Base-by-base conservation (phyloP, 352 stramenopile genomes). In the Thalassiosira mediterranea region DNA sequence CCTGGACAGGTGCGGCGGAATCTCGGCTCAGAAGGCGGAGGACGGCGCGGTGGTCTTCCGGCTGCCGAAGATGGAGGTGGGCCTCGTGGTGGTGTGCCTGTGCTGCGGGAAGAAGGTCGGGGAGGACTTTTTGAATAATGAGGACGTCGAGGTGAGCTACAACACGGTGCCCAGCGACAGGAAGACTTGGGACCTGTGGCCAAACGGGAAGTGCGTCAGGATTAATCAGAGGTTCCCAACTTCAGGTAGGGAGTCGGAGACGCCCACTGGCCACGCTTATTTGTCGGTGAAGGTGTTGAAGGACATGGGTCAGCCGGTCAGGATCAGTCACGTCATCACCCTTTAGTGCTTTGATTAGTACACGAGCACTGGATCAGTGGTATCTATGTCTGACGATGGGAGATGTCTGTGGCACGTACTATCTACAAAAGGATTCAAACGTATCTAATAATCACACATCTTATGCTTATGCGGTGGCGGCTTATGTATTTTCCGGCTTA, bases 41-140 rank as follows among this genome's bases (percentile, higher is more conserved):
- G 60, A 84, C 60, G 75, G 75, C 7, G 79, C 76, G 68, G 69
- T 83, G 42, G 68, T 83, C 2, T 83, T 83, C 49, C 58, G 74
- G n/a, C 51, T 83, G 10, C 74, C 74, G 7, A 79, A 84, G 52
- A 84, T 76, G 69, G 68, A 84, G 56, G 75, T 84, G 21, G 69
- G 75, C 19, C 60, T 84, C 13, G 75, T 84, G 2, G 62, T 67
- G 3, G 64, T 84, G 19, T 83, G 75, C 34, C 67, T 60, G 13
- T 79, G 61, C 37, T 76, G 63, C 44, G 67, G 60, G 15, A 77
- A 74, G 47, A 46, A 77, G 7, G 63, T 73, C 23, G 75, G 23
- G 38, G 13, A 64, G 23, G 61, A 76, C 42, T 76, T 84, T 49
- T 25, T 79, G 3, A 47, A 79, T 13, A 84, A 84, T 47, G 23